Conservation (phyloP, 768 basidiomycete species). For the Termitomyces sp. region DNA sequence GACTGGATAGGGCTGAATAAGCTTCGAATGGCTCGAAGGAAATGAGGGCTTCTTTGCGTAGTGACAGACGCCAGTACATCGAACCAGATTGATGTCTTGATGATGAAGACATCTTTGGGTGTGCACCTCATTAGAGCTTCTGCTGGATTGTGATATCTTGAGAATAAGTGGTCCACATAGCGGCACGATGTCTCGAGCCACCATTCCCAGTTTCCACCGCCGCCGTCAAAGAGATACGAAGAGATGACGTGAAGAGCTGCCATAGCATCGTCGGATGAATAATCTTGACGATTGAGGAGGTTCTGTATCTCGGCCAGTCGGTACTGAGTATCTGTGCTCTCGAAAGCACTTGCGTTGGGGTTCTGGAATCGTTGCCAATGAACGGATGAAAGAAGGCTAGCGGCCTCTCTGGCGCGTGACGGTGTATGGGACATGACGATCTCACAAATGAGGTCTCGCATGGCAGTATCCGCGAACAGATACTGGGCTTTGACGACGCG, state of each 20-base stretch:
- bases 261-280: slow-evolving; percentile 69
- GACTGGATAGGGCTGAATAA: slow-evolving; percentile 51
- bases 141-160: slow-evolving; percentile 34
- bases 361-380: slow-evolving; percentile 34
- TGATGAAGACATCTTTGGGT: slow-evolving; percentile 63
- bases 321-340: slow-evolving; percentile 19
- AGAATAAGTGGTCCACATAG: slow-evolving; percentile 52
- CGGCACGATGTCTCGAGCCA: slow-evolving; percentile 62
- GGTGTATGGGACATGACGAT: slow-evolving; percentile 41
- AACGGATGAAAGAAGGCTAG: slow-evolving; percentile 59
- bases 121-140: slow-evolving; percentile 42
- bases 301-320: slow-evolving; percentile 25
- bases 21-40: slow-evolving; percentile 50
- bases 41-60: slow-evolving; percentile 54
- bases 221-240: slow-evolving; percentile 74
- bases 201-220: slow-evolving; percentile 62
- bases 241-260: slow-evolving; percentile 76
- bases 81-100: slow-evolving; percentile 86
- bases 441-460: slow-evolving; percentile 45
- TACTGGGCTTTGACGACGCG: slow-evolving; percentile 69
- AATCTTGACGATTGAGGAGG: slow-evolving; percentile 20
- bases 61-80: slow-evolving; percentile 80
- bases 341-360: slow-evolving; percentile 22
- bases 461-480: slow-evolving; percentile 54
- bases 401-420: slow-evolving; percentile 50